Conservation (phyloP, 139 green algal genomes). For the Tetraselmis striata region DNA sequence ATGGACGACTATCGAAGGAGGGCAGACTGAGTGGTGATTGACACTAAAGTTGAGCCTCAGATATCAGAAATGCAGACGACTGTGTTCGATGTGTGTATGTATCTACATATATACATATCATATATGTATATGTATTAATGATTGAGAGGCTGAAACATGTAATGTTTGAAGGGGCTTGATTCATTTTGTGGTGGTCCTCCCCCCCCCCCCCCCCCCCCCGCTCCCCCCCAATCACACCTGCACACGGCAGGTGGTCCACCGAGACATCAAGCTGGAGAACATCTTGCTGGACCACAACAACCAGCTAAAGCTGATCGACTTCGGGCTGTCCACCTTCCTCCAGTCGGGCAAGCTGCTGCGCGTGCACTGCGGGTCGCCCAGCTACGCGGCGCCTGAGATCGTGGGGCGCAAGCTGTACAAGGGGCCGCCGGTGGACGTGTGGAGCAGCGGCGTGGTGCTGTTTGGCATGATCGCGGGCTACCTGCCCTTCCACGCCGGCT, state of each 20-base stretch:
- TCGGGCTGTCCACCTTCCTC: conserved; percentile 62
- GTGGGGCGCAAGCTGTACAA: conserved; percentile 53
- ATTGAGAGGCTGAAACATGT: too few species aligned
- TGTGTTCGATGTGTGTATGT: too few species aligned
- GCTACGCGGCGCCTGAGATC: conserved; percentile 61
- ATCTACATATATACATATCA: too few species aligned
- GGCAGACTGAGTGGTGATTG: too few species aligned
- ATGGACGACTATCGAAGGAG: too few species aligned
- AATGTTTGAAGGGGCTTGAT: too few species aligned
- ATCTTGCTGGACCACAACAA: conserved; percentile 65
- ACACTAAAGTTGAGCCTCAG: too few species aligned
- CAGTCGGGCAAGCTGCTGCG: conserved; percentile 41
- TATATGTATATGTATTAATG: too few species aligned
- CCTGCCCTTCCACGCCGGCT: conserved; percentile 72
- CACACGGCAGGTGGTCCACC: conserved; percentile 51
- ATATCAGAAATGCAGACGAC: too few species aligned
- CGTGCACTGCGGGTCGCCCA: conserved; percentile 57
- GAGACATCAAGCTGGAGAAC: conserved; percentile 90
- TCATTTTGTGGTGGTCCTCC: too few species aligned
- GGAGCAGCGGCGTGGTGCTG: conserved; percentile 75
- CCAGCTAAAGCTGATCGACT: conserved; percentile 69
- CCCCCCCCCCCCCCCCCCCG: too few species aligned
- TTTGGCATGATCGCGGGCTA: conserved; percentile 80
- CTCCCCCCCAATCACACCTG: too few species aligned
- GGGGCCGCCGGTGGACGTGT: conserved; percentile 64